Conservation (phyloP, 805 yeast species). For the Ogataea parapolymorpha region DNA sequence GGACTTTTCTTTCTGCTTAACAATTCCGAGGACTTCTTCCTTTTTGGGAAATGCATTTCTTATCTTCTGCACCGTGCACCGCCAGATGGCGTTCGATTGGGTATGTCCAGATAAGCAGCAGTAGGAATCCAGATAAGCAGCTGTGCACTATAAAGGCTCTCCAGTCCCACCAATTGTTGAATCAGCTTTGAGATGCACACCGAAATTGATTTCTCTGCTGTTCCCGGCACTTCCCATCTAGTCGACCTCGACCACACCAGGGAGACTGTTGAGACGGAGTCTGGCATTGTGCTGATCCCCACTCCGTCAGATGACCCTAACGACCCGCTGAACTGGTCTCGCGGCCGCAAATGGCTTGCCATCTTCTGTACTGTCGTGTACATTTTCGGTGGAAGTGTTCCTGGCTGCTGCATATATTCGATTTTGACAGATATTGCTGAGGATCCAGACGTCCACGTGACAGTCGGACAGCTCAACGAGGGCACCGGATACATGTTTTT, state of each 20-base stretch:
- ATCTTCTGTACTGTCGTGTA: constrained; percentile 43
- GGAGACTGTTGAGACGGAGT: constrained; percentile 15
- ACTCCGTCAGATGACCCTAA: constrained; percentile 66
- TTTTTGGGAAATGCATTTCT: background rate
- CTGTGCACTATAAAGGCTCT: background rate
- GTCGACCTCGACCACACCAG: constrained; percentile 12
- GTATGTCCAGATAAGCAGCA: background rate
- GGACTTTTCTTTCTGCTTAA: background rate
- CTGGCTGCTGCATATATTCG: constrained; percentile 28
- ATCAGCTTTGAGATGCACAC: background rate
- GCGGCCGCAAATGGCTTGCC: constrained; percentile 43
- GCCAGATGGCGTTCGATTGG: background rate
- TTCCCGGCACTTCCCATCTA: constrained; percentile 17
- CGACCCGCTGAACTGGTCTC: constrained; percentile 67
- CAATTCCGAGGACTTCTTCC: background rate
- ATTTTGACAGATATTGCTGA: constrained; percentile 24
- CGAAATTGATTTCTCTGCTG: constrained; percentile 2
- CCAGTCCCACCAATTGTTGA: background rate
- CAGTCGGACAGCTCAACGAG: constrained; percentile 30
- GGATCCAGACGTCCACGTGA: constrained; percentile 20
- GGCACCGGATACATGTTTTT: constrained; percentile 40
- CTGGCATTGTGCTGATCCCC: constrained; percentile 54
- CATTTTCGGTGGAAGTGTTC: constrained; percentile 28
- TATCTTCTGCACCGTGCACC: background rate
- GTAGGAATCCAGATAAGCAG: background rate